Base-by-base conservation (phyloP, 31 red algal species). In the Odonthalia washingtoniensis region DNA sequence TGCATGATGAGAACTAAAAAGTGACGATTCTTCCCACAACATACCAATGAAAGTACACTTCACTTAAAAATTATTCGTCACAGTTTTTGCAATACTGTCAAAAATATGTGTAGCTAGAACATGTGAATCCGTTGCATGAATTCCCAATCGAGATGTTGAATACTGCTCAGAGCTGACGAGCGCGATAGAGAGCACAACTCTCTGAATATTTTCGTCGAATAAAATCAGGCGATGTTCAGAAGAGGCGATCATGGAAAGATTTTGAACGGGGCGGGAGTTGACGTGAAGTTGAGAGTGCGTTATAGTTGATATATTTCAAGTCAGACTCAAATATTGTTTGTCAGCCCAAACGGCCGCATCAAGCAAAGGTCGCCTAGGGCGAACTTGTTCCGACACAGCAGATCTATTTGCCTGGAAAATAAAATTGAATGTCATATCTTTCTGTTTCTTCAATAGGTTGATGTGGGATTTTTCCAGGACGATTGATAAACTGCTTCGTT, bases 291-390 rank as follows among this genome's bases (percentile, higher is more conserved):
- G 84, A 61, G 6, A 84, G 31, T 34, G 65, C 78, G 36, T 57
- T 73, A 65, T 93, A 93, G 64, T 93, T 88, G 60, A 93, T 87
- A 14, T 64, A 52, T 72, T 93, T 83, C 27, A 93, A 52, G 62
- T 93, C 91, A 49, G 91, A 87, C 52, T 87, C 84, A 68, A 93
- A 84, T 93, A 83, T 62, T 93, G 84, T 49, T 93, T 84, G 68
- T 93, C 91, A 28, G 91, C 91, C 91, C 91, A 93, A 3, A 86
- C 76, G 18, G 91, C 91, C 16, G 91, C 91, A 70, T 93, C 91
- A 18, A 86, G 35, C 6, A 93, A 42, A 42, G 88, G 62, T n/a
- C 80, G 63, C 84, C 84, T 87, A 24, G 91, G 91, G 37, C 84
- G 74, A 37, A 93, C 36, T 45, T 93, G 84, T 78, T 84, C 91